These are phyloP conservation scores for Pseudogymnoascus sp. DNA, from an alignment of 2,329 filamentous ascomycete genomes.

Conservation along the genomic window DNA sequence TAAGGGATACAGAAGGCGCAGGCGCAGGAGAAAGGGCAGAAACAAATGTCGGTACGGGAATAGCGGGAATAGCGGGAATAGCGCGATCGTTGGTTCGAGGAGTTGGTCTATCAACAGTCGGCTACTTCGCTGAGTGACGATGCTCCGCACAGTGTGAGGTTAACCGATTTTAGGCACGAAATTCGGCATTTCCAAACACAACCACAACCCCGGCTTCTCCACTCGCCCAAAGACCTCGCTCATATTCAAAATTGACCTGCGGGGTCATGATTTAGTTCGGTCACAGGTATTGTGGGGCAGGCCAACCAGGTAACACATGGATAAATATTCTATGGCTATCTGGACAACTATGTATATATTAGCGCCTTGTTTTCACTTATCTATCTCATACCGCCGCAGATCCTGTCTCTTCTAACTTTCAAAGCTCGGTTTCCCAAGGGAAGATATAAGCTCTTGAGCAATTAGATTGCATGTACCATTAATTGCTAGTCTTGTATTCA, in stretches of 20 bases:
- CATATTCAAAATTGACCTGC: background rate
- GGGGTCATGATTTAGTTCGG: background rate
- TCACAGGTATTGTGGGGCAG: background rate
- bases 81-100: background rate
- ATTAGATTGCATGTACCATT: background rate
- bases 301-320: background rate
- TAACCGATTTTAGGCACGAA: background rate
- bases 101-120: background rate
- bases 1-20: conserved; percentile 14
- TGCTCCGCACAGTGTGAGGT: background rate
- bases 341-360: background rate
- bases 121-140: background rate
- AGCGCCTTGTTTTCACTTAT: background rate
- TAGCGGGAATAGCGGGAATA: background rate
- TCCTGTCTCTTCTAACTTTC: background rate
- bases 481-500: conserved; percentile 10
- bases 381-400: background rate
- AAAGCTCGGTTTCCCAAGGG: background rate
- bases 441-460: background rate
- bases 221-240: background rate
- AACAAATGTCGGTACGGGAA: background rate
- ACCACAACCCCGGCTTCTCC: background rate
- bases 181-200: background rate
- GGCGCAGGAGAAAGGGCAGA: background rate
- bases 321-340: background rate